These are phyloP conservation scores for Xylaria acuta DNA, from an alignment of 495 filamentous ascomycete genomes.

Conservation along the genomic window DNA sequence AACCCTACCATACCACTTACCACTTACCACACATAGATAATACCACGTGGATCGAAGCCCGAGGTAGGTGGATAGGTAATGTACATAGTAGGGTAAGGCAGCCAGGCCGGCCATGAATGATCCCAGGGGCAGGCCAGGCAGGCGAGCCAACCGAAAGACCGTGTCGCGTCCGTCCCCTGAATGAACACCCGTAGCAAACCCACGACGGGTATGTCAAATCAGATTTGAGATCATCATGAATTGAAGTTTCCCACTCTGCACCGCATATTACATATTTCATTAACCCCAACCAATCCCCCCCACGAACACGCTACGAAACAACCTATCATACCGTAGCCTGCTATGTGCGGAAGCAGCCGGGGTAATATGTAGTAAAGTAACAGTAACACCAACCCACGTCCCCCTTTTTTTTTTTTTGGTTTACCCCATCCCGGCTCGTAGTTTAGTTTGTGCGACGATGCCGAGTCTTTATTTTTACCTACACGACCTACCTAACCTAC, in stretches of 20 bases:
- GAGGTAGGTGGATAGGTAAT: neutral
- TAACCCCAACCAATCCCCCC: neutral
- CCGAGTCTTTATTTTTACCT: neutral
- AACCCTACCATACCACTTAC: neutral
- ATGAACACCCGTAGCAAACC: slow-evolving; percentile 4
- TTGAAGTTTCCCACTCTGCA: neutral
- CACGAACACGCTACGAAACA: slow-evolving; percentile 9
- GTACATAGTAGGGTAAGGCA: neutral
- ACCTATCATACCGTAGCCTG: neutral
- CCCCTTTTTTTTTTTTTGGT: no score
- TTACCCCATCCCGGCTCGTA: neutral
- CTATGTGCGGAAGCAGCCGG: neutral
- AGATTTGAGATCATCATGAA: neutral
- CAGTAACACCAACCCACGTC: neutral
- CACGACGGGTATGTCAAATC: neutral
- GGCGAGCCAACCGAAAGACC: slow-evolving; percentile 9
- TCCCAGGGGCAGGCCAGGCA: no score
- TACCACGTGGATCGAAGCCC: slow-evolving; percentile 9
- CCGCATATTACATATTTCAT: neutral
- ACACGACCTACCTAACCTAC: neutral
- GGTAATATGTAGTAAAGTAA: neutral
- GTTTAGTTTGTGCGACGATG: neutral
- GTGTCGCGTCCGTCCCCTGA: slow-evolving; percentile 10
- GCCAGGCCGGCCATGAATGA: neutral
- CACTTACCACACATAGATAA: neutral